phyloP scores from a whole-genome alignment of 345 rosid genomes.

The Eucalyptus sp. region DNA sequence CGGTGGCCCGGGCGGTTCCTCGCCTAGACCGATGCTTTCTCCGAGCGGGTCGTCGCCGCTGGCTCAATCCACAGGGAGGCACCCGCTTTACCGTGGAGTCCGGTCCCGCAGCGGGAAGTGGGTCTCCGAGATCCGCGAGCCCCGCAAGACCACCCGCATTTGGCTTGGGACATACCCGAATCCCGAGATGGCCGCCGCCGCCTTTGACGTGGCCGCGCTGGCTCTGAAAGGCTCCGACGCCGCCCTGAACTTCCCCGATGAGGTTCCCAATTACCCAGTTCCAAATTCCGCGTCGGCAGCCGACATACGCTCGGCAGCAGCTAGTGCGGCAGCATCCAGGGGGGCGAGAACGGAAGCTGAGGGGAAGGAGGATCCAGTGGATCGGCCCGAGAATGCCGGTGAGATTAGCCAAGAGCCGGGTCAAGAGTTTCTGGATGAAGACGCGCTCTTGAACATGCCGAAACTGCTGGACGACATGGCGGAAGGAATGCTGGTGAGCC shows the following conservation, averaged over 20 bases:
- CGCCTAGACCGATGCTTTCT: not conserved
- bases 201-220: conserved; percentile 74
- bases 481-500: conserved; percentile 72
- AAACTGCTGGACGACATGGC: conserved; percentile 79
- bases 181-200: conserved; percentile 80
- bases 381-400: not conserved
- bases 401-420: not conserved
- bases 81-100: conserved; percentile 30
- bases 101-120: conserved; percentile 74
- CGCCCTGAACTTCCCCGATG: conserved; percentile 50
- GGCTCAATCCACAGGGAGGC: conserved; percentile 7
- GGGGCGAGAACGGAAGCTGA: not conserved
- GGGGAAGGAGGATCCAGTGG: not conserved
- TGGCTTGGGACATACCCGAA: conserved; percentile 84
- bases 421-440: conserved; percentile 55
- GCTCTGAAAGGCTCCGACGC: conserved; percentile 66
- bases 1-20: not conserved
- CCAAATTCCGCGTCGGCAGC: conserved; percentile 47
- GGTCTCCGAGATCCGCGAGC: conserved; percentile 92
- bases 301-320: conserved; percentile 69
- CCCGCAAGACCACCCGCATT: conserved; percentile 66
- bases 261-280: conserved; percentile 33
- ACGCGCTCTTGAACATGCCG: conserved; percentile 64
- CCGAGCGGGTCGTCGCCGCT: conserved; percentile 7
- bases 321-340: conserved; percentile 43